Percentiles rank a stretch among this genome's conserved stretches.
These are phyloP conservation scores for Colletotrichum abscissum DNA, from an alignment of 2,329 filamentous ascomycete genomes.

Conservation along the genomic window DNA sequence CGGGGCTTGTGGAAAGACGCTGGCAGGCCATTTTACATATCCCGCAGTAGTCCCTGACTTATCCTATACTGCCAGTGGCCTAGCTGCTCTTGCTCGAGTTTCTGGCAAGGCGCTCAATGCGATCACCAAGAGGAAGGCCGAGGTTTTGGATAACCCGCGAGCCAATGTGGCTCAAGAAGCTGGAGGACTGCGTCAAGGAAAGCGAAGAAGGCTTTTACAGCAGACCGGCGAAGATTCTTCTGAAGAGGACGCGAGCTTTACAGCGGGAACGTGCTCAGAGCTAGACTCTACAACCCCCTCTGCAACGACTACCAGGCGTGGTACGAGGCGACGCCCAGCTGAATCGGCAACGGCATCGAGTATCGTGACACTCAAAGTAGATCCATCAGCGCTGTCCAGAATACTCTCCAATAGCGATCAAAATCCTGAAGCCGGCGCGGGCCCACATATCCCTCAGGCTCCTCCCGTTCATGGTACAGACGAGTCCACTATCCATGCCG, in stretches of 20 bases:
- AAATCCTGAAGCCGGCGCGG: neutral
- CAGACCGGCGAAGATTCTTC: neutral
- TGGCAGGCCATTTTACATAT: neutral
- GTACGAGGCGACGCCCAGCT: neutral
- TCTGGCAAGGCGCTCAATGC: slow-evolving; percentile 11
- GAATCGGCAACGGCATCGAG: neutral
- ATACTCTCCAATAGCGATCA: neutral
- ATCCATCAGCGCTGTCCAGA: slow-evolving; percentile 13
- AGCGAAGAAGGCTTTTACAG: slow-evolving; percentile 1
- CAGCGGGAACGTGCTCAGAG: neutral
- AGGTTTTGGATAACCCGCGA: neutral
- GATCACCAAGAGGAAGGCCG: slow-evolving; percentile 23
- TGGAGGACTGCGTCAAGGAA: neutral
- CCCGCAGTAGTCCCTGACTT: neutral
- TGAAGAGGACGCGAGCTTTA: neutral
- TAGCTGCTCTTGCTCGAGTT: slow-evolving; percentile 24
- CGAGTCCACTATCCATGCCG: neutral
- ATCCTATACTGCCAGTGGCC: neutral
- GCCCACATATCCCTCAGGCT: neutral
- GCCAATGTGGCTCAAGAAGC: neutral
- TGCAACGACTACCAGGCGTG: slow-evolving; percentile 3
- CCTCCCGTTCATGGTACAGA: neutral
- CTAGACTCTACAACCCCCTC: neutral
- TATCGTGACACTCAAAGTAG: slow-evolving; percentile 27
- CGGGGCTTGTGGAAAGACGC: neutral